phyloP scores from a whole-genome alignment of 1,139 yeast genomes.

The Geotrichum histeridarum region DNA sequence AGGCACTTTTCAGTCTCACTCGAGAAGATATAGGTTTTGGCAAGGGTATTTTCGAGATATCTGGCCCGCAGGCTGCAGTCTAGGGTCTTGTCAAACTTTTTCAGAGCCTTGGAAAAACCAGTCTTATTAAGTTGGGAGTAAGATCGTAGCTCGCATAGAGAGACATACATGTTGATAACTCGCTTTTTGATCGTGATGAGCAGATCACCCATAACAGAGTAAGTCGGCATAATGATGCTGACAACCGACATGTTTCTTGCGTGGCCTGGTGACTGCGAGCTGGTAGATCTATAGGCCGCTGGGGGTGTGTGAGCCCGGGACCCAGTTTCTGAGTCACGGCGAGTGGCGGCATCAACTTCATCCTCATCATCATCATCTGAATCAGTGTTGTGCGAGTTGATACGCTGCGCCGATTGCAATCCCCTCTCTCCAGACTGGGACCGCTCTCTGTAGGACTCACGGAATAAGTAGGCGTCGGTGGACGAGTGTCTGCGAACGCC shows the following conservation, averaged over 20 bases:
- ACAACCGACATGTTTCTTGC: background rate
- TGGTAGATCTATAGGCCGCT: background rate
- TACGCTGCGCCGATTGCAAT: background rate
- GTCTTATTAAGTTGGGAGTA: slow-evolving; percentile 76
- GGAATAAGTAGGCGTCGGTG: slow-evolving; percentile 13
- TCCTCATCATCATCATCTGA: slow-evolving; percentile 20
- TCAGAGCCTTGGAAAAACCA: slow-evolving; percentile 82
- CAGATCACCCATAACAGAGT: slow-evolving; percentile 13
- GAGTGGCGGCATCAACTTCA: slow-evolving; percentile 1
- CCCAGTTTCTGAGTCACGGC: background rate
- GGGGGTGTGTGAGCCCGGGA: slow-evolving; percentile 1
- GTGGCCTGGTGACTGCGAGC: background rate
- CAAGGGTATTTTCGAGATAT: slow-evolving; percentile 38
- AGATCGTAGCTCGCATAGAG: slow-evolving; percentile 76
- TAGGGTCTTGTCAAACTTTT: slow-evolving; percentile 83
- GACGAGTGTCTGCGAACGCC: slow-evolving; percentile 20
- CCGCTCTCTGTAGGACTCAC: background rate
- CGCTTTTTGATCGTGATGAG: slow-evolving; percentile 66
- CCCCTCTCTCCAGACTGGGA: slow-evolving; percentile 8
- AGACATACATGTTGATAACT: slow-evolving; percentile 60
- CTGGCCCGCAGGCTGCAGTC: slow-evolving; percentile 53
- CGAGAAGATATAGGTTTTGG: slow-evolving; percentile 45
- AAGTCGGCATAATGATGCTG: background rate
- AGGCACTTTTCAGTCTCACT: slow-evolving; percentile 45
- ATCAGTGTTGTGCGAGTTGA: slow-evolving; percentile 11